phyloP scores from a whole-genome alignment of 805 yeast species.

The Myxozyma nipponensis region DNA sequence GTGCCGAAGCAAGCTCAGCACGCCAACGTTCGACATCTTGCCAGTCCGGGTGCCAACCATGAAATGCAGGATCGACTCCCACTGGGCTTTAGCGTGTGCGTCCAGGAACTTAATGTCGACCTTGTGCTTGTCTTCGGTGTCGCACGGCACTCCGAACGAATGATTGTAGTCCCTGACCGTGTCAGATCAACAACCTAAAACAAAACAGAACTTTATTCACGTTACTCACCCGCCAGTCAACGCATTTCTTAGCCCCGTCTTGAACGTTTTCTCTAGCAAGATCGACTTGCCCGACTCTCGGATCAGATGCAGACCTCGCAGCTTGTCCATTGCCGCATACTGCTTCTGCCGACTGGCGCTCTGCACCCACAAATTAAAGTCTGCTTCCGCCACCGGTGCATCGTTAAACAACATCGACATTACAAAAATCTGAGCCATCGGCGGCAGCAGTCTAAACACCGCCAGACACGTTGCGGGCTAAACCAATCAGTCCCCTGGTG shows the following conservation, averaged over 20 bases:
- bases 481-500: neutral
- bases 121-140: slow-evolving; percentile 50
- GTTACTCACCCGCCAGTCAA: slow-evolving; percentile 64
- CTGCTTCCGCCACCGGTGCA: slow-evolving; percentile 60
- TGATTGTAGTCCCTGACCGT: slow-evolving; percentile 44
- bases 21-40: slow-evolving; percentile 73
- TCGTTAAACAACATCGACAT: slow-evolving; percentile 84
- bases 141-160: slow-evolving; percentile 73
- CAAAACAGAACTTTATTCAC: neutral
- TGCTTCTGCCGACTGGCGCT: slow-evolving; percentile 53
- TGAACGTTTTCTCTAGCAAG: slow-evolving; percentile 66
- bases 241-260: slow-evolving; percentile 72
- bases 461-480: slow-evolving; percentile 91
- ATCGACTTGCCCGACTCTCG: slow-evolving; percentile 52
- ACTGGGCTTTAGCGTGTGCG: slow-evolving; percentile 73
- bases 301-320: slow-evolving; percentile 71
- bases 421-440: slow-evolving; percentile 81
- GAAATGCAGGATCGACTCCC: slow-evolving; percentile 94
- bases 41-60: slow-evolving; percentile 91
- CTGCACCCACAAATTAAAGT: slow-evolving; percentile 73
- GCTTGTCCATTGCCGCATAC: slow-evolving; percentile 72
- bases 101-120: slow-evolving; percentile 68
- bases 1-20: slow-evolving; percentile 66
- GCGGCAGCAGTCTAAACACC: slow-evolving; percentile 82
- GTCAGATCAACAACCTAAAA: neutral